Evolutionary conservation across 1,139 yeast genomes (phyloP).

Genomic region (Taphrina populina): DNA sequence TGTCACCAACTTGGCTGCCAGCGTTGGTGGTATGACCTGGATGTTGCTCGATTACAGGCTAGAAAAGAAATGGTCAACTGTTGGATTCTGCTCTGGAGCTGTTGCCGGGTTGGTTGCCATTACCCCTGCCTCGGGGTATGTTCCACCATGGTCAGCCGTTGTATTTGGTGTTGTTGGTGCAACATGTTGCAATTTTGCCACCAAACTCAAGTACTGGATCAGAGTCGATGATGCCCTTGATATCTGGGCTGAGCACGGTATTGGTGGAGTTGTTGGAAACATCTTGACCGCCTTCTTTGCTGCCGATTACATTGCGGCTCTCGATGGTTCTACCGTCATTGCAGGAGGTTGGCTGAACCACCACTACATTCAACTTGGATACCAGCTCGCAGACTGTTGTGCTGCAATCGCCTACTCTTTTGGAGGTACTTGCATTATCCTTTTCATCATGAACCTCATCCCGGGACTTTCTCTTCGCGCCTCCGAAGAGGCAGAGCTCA

Average conservation of each 20-base stretch:
- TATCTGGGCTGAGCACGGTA: conserved; percentile 89
- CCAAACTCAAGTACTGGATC: conserved; percentile 71
- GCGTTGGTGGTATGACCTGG: conserved; percentile 90
- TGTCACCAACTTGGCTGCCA: conserved; percentile 90
- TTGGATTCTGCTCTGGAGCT: conserved; percentile 90
- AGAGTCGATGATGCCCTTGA: conserved; percentile 93
- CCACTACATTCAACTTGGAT: conserved; percentile 84
- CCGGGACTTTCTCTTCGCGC: conserved; percentile 79
- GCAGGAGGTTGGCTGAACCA: conserved; percentile 94
- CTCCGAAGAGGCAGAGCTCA: conserved; percentile 82
- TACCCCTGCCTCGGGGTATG: conserved; percentile 96
- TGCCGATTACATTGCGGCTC: conserved; percentile 83
- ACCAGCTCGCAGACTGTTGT: conserved; percentile 82
- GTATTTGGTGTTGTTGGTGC: conserved; percentile 80
- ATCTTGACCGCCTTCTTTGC: conserved; percentile 87
- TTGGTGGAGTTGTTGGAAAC: conserved; percentile 87
- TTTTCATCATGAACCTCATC: conserved; percentile 70
- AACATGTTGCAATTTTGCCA: conserved; percentile 86
- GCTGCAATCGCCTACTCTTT: conserved; percentile 81
- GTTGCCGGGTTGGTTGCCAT: conserved; percentile 93
- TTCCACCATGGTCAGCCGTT: conserved; percentile 83
- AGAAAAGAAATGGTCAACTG: conserved; percentile 92
- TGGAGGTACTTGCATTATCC: conserved; percentile 66
- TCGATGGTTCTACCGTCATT: conserved; percentile 60
- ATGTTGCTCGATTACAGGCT: conserved; percentile 78